phyloP scores from a whole-genome alignment of 2,329 filamentous ascomycete species.

The Sporothrix pallida region DNA sequence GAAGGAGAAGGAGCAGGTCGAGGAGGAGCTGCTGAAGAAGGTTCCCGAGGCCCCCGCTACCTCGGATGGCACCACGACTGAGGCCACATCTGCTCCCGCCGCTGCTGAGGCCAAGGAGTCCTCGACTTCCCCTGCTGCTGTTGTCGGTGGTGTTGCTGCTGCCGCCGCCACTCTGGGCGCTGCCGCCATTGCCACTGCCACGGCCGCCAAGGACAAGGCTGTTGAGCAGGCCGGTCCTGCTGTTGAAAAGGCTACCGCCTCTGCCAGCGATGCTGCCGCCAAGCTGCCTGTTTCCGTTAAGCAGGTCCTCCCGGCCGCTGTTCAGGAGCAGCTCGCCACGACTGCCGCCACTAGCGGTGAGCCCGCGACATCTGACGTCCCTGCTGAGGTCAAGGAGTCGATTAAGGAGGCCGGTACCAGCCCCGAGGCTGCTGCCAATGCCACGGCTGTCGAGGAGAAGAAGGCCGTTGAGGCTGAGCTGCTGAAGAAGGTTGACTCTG shows the following conservation, averaged over 20 bases:
- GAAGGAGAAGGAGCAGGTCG: slow-evolving; percentile 71
- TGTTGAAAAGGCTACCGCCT: slow-evolving; percentile 38
- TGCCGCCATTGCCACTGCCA: slow-evolving; percentile 41
- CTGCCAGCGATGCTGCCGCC: slow-evolving; percentile 49
- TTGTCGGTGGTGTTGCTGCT: slow-evolving; percentile 43
- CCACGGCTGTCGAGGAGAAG: slow-evolving; percentile 75
- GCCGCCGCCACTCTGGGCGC: slow-evolving; percentile 49
- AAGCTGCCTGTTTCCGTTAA: slow-evolving; percentile 62
- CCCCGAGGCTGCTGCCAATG: slow-evolving; percentile 74
- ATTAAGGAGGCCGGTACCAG: slow-evolving; percentile 62
- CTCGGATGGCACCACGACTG: slow-evolving; percentile 61
- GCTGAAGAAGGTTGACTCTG: slow-evolving; percentile 57
- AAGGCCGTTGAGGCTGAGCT: slow-evolving; percentile 75
- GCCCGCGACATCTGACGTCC: slow-evolving; percentile 56
- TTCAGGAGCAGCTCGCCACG: slow-evolving; percentile 55
- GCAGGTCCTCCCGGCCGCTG: slow-evolving; percentile 56
- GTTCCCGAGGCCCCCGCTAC: slow-evolving; percentile 65
- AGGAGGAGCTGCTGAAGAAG: slow-evolving; percentile 72
- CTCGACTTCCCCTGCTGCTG: slow-evolving; percentile 17
- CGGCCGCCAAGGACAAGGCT: slow-evolving; percentile 49
- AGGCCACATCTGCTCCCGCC: slow-evolving; percentile 57
- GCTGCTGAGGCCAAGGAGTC: slow-evolving; percentile 48
- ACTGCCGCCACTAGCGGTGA: slow-evolving; percentile 51
- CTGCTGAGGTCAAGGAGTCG: slow-evolving; percentile 62
- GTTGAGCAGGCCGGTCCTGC: slow-evolving; percentile 44